A percentile compares a stretch with the other conserved stretches of the same genome.
Evolutionary conservation across 2,329 filamentous ascomycete genomes (phyloP).

Genomic region (Colletotrichum chlorophyti): DNA sequence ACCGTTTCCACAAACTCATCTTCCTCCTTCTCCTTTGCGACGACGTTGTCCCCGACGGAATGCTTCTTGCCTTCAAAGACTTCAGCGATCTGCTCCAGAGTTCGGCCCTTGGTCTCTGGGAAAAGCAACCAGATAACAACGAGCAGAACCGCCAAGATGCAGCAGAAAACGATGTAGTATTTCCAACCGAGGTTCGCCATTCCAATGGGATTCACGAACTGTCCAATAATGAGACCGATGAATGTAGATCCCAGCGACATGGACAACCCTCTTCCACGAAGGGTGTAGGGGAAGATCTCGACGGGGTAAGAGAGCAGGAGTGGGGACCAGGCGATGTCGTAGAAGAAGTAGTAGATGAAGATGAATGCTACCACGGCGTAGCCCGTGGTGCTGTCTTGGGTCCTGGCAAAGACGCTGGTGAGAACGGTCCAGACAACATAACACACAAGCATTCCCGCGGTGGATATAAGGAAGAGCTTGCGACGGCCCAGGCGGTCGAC

Average conservation of each 20-base stretch:
- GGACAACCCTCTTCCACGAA: conserved; percentile 29
- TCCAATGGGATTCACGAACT: conserved; percentile 52
- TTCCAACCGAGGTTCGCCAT: conserved; percentile 39
- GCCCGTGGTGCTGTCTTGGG: conserved; percentile 17
- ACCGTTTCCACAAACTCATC: conserved; percentile 18
- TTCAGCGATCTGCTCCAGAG: conserved; percentile 31
- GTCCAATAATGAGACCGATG: conserved; percentile 39
- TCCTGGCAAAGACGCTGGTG: conserved; percentile 6
- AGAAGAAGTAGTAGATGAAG: conserved; percentile 30
- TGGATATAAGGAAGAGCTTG: conserved; percentile 52
- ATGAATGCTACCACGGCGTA: conserved; percentile 30
- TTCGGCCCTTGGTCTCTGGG: conserved; percentile 36
- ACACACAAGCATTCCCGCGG: conserved; percentile 33
- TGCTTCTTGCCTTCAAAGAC: conserved; percentile 29
- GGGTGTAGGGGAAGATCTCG: conserved; percentile 30
- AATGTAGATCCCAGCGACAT: conserved; percentile 28
- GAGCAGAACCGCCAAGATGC: conserved; percentile 23
- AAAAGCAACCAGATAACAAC: conserved; percentile 34
- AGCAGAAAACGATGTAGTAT: conserved; percentile 34
- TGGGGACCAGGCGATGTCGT: conserved; percentile 29
- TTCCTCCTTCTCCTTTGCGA: background rate
- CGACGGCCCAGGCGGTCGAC: conserved; percentile 47
- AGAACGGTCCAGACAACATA: conserved; percentile 36
- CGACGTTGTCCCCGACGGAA: background rate
- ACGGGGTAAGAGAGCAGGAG: conserved; percentile 27